These are phyloP conservation scores for Botrytis fabae DNA, from an alignment of 2,329 filamentous ascomycete genomes.

Conservation along the genomic window DNA sequence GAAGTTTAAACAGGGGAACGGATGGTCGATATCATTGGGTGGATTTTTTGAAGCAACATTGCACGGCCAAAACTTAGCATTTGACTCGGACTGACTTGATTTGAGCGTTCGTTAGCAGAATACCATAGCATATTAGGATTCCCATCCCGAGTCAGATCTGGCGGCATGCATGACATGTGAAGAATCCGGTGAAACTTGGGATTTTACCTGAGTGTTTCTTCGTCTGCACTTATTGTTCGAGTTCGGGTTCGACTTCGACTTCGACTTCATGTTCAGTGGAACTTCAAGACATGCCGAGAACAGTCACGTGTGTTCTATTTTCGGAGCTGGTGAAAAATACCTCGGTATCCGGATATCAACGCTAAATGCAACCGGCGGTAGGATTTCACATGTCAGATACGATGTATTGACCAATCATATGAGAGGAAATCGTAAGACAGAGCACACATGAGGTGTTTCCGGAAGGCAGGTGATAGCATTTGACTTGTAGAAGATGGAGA, in stretches of 20 bases:
- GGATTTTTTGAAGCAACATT: slow-evolving; percentile 13
- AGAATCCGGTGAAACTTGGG: background rate
- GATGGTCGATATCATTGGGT: background rate
- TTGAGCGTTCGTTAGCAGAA: background rate
- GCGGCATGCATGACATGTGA: background rate
- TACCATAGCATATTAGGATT: background rate
- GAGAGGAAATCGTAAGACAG: background rate
- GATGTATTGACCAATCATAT: slow-evolving; percentile 7
- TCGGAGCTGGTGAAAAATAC: background rate
- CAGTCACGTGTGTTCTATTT: slow-evolving; percentile 9
- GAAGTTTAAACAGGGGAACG: slow-evolving; percentile 53
- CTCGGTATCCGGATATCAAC: slow-evolving; percentile 6
- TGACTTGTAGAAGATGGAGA: slow-evolving; percentile 14
- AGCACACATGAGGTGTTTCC: slow-evolving; percentile 11
- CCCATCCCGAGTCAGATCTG: background rate
- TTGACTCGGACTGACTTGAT: background rate
- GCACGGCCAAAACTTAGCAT: background rate
- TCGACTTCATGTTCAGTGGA: no score
- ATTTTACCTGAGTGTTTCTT: background rate
- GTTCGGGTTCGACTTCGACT: no score
- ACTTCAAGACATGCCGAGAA: background rate
- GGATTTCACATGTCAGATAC: slow-evolving; percentile 16
- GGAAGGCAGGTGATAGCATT: slow-evolving; percentile 5
- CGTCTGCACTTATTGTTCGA: background rate
- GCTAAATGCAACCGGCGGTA: slow-evolving; percentile 10